Base-by-base conservation (phyloP, 2,329 filamentous ascomycete genomes). In the Dryadomyces sulphureus region DNA sequence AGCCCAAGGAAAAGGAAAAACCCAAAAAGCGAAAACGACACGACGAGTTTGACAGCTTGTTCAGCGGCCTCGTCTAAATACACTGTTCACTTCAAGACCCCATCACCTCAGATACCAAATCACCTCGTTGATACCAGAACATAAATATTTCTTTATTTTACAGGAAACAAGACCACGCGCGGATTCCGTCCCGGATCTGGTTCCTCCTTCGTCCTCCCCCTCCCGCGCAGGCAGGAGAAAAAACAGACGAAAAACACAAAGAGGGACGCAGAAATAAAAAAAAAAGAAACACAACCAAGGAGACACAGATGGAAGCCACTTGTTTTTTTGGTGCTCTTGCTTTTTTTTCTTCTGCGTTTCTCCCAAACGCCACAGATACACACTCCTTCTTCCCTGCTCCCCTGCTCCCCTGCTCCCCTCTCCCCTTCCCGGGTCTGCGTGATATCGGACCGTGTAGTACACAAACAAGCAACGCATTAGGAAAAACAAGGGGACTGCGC, bases 1-100 rank as follows among this genome's bases (percentile, higher is more conserved):
- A 5, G 20, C 19, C n/a, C 6, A 14, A 44, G 27, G 40, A 45
- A 24, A 8, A 39, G 65, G 36, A 45, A 50, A 60, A 52, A 32
- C 34, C 48, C 9, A 60, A 52, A 35, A 49, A 44, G 19, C 50
- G 46, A 38, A 46, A 46, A 50, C 19, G 69, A 40, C 41, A 60
- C 17, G 57, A 88, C 57, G 81, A 56, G 38, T 83, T 90, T 46
- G 84, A 88, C 50, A 78, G 79, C 56, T 61, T 90, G 21, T 92
- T 92, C 56, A 71, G 69, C 45, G 72, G 72, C 9, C 60, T 85
- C 9, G 54, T 74, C 38, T 72, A 51, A 19, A 16, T 41, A 19
- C 16, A 3, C 35, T 27, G 12, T 38, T 14, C n/a, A 42, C 16
- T n/a, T 0, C 1, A 16, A n/a, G 35, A 2, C 17, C 63, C 17